These are phyloP conservation scores for Rugonectria rugulosa DNA, from an alignment of 2,329 filamentous ascomycete genomes.

Conservation along the genomic window DNA sequence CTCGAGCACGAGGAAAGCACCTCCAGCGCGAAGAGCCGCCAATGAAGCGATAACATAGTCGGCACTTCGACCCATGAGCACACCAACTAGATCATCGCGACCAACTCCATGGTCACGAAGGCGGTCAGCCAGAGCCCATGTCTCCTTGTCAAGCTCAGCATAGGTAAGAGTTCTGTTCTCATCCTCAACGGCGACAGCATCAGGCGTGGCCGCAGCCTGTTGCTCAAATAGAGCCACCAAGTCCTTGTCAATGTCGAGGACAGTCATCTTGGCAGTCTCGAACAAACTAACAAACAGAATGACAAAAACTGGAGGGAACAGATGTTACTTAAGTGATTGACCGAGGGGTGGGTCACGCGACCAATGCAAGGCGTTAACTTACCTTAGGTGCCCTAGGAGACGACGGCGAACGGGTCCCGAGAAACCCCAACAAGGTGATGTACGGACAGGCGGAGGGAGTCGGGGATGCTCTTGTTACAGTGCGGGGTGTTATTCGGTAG, in stretches of 20 bases:
- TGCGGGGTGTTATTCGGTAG: neutral
- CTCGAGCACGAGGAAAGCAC: constrained; percentile 82
- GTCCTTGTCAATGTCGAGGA: constrained; percentile 76
- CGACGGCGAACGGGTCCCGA: constrained; percentile 9
- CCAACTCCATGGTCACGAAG: constrained; percentile 73
- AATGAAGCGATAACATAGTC: constrained; percentile 82
- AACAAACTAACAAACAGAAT: neutral
- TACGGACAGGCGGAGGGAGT: constrained; percentile 24
- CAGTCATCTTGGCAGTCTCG: constrained; percentile 66
- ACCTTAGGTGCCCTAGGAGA: constrained; percentile 25
- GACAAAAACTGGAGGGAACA: constrained; percentile 7
- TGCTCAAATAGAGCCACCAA: constrained; percentile 74
- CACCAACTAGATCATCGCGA: constrained; percentile 77
- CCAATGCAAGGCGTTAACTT: constrained; percentile 31
- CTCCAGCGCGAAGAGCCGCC: constrained; percentile 79
- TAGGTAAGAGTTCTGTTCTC: constrained; percentile 73
- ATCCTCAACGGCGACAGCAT: constrained; percentile 77
- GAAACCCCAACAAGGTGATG: constrained; percentile 22
- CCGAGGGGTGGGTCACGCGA: constrained; percentile 41
- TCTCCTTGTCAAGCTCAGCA: constrained; percentile 72
- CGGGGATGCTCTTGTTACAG: constrained; percentile 7
- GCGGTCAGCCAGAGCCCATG: constrained; percentile 68
- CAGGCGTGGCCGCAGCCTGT: constrained; percentile 73
- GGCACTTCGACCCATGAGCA: constrained; percentile 77
- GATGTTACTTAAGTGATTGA: constrained; percentile 12